phyloP scores from a whole-genome alignment of 352 stramenopile genomes.

The Phytophthora pseudosyringae region DNA sequence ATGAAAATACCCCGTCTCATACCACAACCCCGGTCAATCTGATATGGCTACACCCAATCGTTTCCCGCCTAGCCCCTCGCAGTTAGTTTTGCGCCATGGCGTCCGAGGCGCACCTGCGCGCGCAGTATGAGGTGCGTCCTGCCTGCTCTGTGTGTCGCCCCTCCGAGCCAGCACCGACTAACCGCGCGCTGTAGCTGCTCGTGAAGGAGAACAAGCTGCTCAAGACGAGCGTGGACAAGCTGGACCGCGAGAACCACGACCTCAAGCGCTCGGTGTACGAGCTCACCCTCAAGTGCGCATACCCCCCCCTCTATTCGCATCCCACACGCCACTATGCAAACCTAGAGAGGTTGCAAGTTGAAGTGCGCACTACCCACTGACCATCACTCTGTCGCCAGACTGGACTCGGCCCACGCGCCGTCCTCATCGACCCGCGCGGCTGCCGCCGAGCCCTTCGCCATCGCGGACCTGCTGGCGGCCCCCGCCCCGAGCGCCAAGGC shows the following conservation, averaged over 20 bases:
- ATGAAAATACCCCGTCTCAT: too few species aligned
- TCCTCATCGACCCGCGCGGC: conserved; percentile 33
- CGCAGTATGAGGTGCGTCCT: conserved; percentile 78
- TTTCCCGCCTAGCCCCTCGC: not conserved
- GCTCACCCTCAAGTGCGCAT: conserved; percentile 82
- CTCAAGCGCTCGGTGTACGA: conserved; percentile 92
- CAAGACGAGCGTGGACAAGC: conserved; percentile 80
- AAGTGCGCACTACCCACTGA: conserved; percentile 26
- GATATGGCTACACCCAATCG: conserved; percentile 22
- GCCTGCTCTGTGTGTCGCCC: not conserved
- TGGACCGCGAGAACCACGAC: conserved; percentile 90
- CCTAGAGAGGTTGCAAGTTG: conserved; percentile 10
- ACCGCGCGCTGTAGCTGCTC: conserved; percentile 45
- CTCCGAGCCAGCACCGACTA: not conserved
- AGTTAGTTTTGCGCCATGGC: conserved; percentile 43
- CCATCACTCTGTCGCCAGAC: conserved; percentile 43
- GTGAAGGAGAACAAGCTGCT: conserved; percentile 89
- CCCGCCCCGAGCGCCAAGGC: conserved; percentile 40
- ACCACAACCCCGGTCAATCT: not conserved
- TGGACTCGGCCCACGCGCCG: conserved; percentile 66
- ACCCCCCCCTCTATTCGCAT: conserved; percentile 17
- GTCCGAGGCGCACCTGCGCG: conserved; percentile 80
- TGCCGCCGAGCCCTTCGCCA: conserved; percentile 67
- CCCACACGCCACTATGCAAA: conserved; percentile 1
- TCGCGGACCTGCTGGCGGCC: conserved; percentile 69